Base-by-base conservation (phyloP, 1,284 basidiomycete genomes). In the Earliella scabrosa region DNA sequence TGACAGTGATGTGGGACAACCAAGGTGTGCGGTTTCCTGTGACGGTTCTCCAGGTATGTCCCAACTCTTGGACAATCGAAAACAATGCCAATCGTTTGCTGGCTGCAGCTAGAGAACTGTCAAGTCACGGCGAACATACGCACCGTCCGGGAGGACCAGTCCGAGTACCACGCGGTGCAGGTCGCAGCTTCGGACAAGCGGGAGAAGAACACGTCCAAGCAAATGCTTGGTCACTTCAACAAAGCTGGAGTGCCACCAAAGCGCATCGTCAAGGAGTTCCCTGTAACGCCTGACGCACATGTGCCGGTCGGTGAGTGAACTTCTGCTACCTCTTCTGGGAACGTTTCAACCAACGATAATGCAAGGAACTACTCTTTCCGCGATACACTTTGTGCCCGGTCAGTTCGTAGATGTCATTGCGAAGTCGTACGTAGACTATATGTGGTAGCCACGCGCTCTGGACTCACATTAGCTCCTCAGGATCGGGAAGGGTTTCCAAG, bases 401-500 rank as follows among this genome's bases (percentile, higher is more conserved):
- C 97, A 99, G 73, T 94, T 84, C 71, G 93, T 99, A 18, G 97
- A 99, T 74, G 93, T 97, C 2, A 82, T 93, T 58, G 93, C 92
- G 11, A 95, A 92, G 63, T 93, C 93, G 92, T 97, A 73, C 66
- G 93, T 82, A 23, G 20, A 27, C n/a, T 7, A 13, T 8, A 3
- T 18, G 16, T 2, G n/a, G 1, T 4, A 3, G 29, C 38, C n/a
- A 26, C 13, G 16, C 29, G 14, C 3, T 9, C n/a, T 11, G 8
- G 23, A n/a, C 43, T 55, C 40, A 58, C 39, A 23, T 34, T 41
- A 13, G 32, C 4, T 14, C 4, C 24, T 6, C 65, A 97, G 95
- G 4, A 91, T 96, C 62, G 97, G 97, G 21, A 98, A 98, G 75
- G 97, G 97, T 18, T 98, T 97, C 75, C 92, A 95, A 65, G 97